A percentile compares a stretch with the other conserved stretches of the same genome.
These are phyloP conservation scores for Phialophora chinensis DNA, from an alignment of 2,329 filamentous ascomycete genomes.

Conservation along the genomic window DNA sequence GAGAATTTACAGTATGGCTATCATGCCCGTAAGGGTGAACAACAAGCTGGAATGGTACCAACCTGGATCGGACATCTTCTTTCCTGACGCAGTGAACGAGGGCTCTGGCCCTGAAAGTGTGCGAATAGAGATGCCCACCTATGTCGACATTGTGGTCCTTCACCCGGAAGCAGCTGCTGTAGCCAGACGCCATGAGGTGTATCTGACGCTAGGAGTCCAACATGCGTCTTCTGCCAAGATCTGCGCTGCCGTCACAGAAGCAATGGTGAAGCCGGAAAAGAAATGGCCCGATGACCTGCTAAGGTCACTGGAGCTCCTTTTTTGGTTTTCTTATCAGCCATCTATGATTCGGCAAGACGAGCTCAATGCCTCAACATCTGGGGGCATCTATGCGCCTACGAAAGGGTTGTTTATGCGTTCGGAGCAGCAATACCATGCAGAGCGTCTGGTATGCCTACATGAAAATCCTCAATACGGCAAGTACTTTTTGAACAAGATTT, in stretches of 20 bases:
- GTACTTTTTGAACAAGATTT: constrained; percentile 13
- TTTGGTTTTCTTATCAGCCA: constrained; percentile 23
- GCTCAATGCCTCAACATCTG: constrained; percentile 6
- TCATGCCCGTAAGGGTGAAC: constrained; percentile 22
- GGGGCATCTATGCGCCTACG: background rate
- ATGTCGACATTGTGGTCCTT: constrained; percentile 24
- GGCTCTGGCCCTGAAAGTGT: constrained; percentile 21
- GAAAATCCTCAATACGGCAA: constrained; percentile 16
- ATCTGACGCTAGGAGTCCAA: constrained; percentile 22
- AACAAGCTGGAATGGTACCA: constrained; percentile 17
- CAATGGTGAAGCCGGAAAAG: background rate
- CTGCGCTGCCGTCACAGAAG: constrained; percentile 11
- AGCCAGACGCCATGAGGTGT: constrained; percentile 19
- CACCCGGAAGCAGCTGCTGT: constrained; percentile 21
- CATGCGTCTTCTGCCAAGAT: constrained; percentile 8
- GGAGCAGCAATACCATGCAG: constrained; percentile 17
- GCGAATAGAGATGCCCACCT: constrained; percentile 22
- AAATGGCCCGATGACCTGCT: background rate
- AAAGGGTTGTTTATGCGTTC: constrained; percentile 26
- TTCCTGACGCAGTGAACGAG: constrained; percentile 24
- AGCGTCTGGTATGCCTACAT: constrained; percentile 14
- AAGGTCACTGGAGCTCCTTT: constrained; percentile 22
- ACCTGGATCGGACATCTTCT: constrained; percentile 13
- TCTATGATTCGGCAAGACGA: background rate
- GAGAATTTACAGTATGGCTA: constrained; percentile 8